Evolutionary conservation across 768 basidiomycete species (phyloP).

Genomic region (Hygrophorus pudorinus): DNA sequence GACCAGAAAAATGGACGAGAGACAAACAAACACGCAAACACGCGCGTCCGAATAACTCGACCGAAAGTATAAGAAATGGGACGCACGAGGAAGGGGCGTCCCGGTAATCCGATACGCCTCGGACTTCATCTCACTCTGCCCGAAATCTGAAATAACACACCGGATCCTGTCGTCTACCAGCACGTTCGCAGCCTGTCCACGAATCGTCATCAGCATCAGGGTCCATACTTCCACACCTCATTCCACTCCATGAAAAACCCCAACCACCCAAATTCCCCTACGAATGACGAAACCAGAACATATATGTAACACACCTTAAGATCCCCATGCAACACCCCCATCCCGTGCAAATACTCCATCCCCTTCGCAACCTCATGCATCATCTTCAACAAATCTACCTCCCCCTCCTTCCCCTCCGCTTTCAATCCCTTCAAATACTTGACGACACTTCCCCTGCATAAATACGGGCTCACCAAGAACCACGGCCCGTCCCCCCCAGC

Average conservation of each 20-base stretch:
- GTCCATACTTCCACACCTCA: no score
- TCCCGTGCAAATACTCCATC: conserved; percentile 69
- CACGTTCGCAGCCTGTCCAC: conserved; percentile 54
- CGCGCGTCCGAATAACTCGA: no score
- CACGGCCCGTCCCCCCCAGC: conserved; percentile 60
- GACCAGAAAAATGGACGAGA: no score
- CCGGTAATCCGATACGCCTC: conserved; percentile 58
- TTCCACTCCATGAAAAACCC: not conserved
- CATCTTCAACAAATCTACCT: conserved; percentile 43
- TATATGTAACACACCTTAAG: conserved; percentile 71
- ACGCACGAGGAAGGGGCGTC: conserved; percentile 35
- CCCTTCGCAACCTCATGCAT: conserved; percentile 71
- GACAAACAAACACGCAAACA: no score
- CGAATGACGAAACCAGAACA: not conserved
- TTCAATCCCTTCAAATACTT: conserved; percentile 36
- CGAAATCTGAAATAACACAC: conserved; percentile 78
- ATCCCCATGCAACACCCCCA: conserved; percentile 69
- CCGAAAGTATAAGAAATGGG: not conserved
- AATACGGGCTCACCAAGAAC: conserved; percentile 73
- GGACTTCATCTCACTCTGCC: conserved; percentile 69
- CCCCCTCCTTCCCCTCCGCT: conserved; percentile 15
- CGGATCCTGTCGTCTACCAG: conserved; percentile 57
- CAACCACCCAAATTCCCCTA: not conserved
- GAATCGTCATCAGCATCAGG: not conserved
- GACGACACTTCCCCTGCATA: conserved; percentile 53